A percentile compares a stretch with the other conserved stretches of the same genome.
Evolutionary conservation across 306 rosid species (phyloP).

Genomic region (Castanea mollissima): DNA sequence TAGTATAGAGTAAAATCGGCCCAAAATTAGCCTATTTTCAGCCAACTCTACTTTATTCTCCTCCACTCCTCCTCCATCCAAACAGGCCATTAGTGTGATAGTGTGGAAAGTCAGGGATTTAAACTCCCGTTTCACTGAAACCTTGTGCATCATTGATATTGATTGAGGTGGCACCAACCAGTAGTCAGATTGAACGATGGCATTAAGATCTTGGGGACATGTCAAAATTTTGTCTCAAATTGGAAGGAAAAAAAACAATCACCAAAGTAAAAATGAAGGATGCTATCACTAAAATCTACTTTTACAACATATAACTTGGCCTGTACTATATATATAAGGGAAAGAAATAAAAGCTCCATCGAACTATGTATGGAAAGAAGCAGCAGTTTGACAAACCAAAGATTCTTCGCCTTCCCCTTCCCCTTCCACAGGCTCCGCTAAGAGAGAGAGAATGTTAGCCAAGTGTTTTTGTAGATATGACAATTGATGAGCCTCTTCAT

Average conservation of each 20-base stretch:
- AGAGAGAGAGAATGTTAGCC: constrained; percentile 72
- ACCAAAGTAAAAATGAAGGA: not conserved
- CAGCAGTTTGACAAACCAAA: constrained; percentile 58
- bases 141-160: not conserved
- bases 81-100: not conserved
- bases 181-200: not conserved
- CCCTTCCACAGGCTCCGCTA: constrained; percentile 78
- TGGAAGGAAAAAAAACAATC: not conserved
- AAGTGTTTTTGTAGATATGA: constrained; percentile 87
- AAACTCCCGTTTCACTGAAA: not conserved
- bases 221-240: not conserved
- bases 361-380: not conserved
- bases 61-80: too few relatives aligned
- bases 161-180: not conserved
- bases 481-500: constrained; percentile 92
- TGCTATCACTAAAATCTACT: not conserved
- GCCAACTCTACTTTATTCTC: too few relatives aligned
- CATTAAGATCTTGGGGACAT: not conserved
- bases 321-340: not conserved
- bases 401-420: constrained; percentile 77
- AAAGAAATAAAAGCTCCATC: constrained; percentile 15
- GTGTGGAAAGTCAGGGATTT: not conserved
- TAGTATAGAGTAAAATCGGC: too few relatives aligned
- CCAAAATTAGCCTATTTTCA: too few relatives aligned
- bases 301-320: not conserved